Percentiles rank a stretch among this genome's conserved stretches.
Evolutionary conservation across 192 early-diverging fungal species (phyloP).

Genomic region (Jimgerdemannia lactiflua): DNA sequence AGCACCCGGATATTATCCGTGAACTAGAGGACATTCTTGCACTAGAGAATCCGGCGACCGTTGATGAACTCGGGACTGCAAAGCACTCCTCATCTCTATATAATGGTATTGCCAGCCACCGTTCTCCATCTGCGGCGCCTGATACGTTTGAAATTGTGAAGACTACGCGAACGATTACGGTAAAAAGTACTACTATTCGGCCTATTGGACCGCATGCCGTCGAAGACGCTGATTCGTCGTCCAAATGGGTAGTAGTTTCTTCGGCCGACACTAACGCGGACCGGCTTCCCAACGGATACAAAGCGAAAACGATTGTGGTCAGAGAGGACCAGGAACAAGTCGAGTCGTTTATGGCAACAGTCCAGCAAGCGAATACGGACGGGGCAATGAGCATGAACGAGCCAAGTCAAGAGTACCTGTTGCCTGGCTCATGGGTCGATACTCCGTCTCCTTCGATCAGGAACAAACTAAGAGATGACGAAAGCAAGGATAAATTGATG

Average conservation of each 20-base stretch:
- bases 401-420: conserved; percentile 2
- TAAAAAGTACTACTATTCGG: conserved; percentile 24
- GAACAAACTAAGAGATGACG: background rate
- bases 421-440: conserved; percentile 2
- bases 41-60: conserved; percentile 4
- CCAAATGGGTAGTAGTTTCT: background rate
- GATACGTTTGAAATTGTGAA: conserved; percentile 27
- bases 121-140: background rate
- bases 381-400: background rate
- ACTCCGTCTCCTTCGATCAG: conserved; percentile 4
- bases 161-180: conserved; percentile 21
- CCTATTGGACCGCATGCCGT: conserved; percentile 4
- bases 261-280: background rate
- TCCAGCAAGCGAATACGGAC: background rate
- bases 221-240: background rate
- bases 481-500: conserved; percentile 5
- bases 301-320: conserved; percentile 24
- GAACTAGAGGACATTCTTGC: conserved; percentile 30
- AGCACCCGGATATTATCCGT: conserved; percentile 23
- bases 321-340: conserved; percentile 26
- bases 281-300: background rate
- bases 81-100: background rate
- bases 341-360: conserved; percentile 30
- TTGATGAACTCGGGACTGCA: background rate
- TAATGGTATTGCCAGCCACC: conserved; percentile 3